Evolutionary conservation across 2,329 filamentous ascomycete species (phyloP), one percentile per base, ranked within the genome.

Genomic region (Monosporascus sp.): DNA sequence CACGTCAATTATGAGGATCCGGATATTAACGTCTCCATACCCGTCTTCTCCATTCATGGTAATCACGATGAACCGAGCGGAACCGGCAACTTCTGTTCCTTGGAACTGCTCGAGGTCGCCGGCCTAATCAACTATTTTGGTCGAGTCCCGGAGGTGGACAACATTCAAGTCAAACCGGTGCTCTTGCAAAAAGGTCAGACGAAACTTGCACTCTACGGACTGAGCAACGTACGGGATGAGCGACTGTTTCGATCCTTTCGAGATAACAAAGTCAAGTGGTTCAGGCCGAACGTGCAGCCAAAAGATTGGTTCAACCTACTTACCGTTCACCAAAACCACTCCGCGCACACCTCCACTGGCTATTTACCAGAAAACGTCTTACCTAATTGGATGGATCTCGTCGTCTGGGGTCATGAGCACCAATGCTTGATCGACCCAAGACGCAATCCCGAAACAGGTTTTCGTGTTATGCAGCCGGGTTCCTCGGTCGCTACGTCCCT

Each of bases 51-150:
- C 1, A 99, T 99, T 41, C 95, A 99, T 64, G 94, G 94, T 46
- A 99, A 99, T 65, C 94, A 99, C 68, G 94, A 99, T 66, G 94
- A 99, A 67, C 94, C 94, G 0, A 95, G 92, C n/a, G 94, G 94
- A 9, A 92, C 97, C 64, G 94, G 92, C 11, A 90, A 96, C 68
- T 87, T 88, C 59, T 95, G 94, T 58, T 92, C 93, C 0, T 79
- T 99, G 11, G 94, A 99, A 68, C 73, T 99, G 17, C 79, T 99
- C 4, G 91, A 97, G 68, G 87, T 94, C 1, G 91, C 92, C 0
- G 94, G 94, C 0, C 75, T 99, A 16, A 78, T 99, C 63, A 99
- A 99, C 70, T 99, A 97, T 74, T 99, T 94, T 68, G 94, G 94
- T 3, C 87, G 92, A 40, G 89, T 91, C 1, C 89, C 91, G 0